These are phyloP conservation scores for Trichoderma guizhouense DNA, from an alignment of 2,329 filamentous ascomycete species.

Conservation along the genomic window DNA sequence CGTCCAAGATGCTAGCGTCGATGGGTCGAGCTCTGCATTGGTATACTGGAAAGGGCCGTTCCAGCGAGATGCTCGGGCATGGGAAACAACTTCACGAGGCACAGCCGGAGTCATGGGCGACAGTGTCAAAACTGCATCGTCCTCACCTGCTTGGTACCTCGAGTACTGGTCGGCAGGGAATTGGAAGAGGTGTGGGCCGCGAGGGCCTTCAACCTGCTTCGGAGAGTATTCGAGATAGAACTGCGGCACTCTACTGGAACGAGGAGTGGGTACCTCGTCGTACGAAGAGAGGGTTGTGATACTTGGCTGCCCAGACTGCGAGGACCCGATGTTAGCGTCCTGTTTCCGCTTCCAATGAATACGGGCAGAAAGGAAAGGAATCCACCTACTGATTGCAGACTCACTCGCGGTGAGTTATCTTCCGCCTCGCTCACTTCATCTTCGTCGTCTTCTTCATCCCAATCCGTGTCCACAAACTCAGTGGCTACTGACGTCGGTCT, in stretches of 20 bases:
- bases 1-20: slow-evolving; percentile 63
- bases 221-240: slow-evolving; percentile 58
- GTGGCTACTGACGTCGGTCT: slow-evolving; percentile 69
- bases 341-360: not conserved
- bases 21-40: slow-evolving; percentile 54
- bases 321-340: slow-evolving; percentile 18
- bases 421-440: slow-evolving; percentile 59
- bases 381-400: slow-evolving; percentile 66
- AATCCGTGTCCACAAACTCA: slow-evolving; percentile 75
- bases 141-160: slow-evolving; percentile 31
- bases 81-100: slow-evolving; percentile 35
- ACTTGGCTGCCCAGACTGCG: slow-evolving; percentile 67
- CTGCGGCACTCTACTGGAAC: slow-evolving; percentile 58
- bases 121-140: slow-evolving; percentile 59
- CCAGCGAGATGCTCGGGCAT: slow-evolving; percentile 31
- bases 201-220: slow-evolving; percentile 73
- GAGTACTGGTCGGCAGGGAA: slow-evolving; percentile 53
- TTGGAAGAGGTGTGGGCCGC: slow-evolving; percentile 83
- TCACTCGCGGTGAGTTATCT: slow-evolving; percentile 64
- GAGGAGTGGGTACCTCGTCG: slow-evolving; percentile 77
- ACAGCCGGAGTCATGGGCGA: slow-evolving; percentile 71
- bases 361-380: not conserved
- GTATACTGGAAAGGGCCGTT: slow-evolving; percentile 56
- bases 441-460: slow-evolving; percentile 49
- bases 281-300: slow-evolving; percentile 84